These are phyloP conservation scores for Hypomyces perniciosus DNA, from an alignment of 2,329 filamentous ascomycete species.

Conservation along the genomic window DNA sequence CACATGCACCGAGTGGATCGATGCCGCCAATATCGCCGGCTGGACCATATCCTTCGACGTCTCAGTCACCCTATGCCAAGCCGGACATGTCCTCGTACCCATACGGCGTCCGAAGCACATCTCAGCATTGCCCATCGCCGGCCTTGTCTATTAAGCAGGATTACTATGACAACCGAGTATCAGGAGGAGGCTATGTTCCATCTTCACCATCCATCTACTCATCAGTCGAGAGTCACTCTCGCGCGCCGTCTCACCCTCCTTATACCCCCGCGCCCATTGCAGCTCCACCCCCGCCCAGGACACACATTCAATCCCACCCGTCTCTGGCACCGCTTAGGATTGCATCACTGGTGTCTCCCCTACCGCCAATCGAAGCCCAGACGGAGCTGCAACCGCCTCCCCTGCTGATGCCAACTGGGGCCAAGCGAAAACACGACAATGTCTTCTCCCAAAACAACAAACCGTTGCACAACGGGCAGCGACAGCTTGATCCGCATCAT, in stretches of 20 bases:
- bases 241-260: conserved; percentile 26
- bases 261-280: conserved; percentile 23
- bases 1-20: conserved; percentile 26
- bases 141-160: conserved; percentile 26
- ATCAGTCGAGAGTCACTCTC: conserved; percentile 21
- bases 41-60: conserved; percentile 28
- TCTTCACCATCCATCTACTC: conserved; percentile 32
- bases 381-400: conserved; percentile 23
- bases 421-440: conserved; percentile 33
- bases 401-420: conserved; percentile 23
- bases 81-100: conserved; percentile 35
- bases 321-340: conserved; percentile 35
- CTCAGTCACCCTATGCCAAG: conserved; percentile 36
- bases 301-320: conserved; percentile 11
- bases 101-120: conserved; percentile 23
- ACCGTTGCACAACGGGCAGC: conserved; percentile 32
- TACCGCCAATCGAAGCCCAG: conserved; percentile 31
- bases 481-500: conserved; percentile 30
- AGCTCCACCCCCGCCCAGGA: conserved; percentile 19
- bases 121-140: conserved; percentile 27
- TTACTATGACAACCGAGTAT: conserved; percentile 33
- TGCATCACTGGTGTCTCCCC: conserved; percentile 27
- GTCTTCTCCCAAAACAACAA: conserved; percentile 28
- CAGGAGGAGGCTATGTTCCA: conserved; percentile 30
- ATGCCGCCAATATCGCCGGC: conserved; percentile 29